Base-by-base conservation (phyloP, 306 rosid genomes). In the Pachyrhizus erosus region DNA sequence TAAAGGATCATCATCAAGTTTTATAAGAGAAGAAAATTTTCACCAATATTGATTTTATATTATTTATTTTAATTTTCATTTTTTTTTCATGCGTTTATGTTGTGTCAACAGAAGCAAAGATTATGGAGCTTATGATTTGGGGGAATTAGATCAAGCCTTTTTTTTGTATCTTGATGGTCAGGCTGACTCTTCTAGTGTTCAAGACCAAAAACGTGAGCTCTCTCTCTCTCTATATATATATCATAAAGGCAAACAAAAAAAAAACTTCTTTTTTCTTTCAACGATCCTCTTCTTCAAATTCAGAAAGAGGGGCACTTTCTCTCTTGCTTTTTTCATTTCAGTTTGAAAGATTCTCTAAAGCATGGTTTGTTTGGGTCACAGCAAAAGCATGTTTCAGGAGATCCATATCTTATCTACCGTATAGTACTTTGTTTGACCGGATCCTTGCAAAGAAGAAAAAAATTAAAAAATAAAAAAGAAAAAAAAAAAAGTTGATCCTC, bases 91-190 rank as follows among this genome's bases (percentile, higher is more conserved):
- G 54, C 23, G 55, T 43, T 66, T 52, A 8, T 52, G 6, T 26
- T 61, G 18, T 79, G 20, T 71, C 2, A 68, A 46, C 77, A 92
- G 98, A 80, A 86, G 85, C 89, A 93, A 91, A 80, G 99, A 93
- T 75, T 79, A 85, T 14, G 96, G 91, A 80, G 87, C 91, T 55
- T 92, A 91, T 89, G 99, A 93, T 88, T 77, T 96, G 87, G 97
- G 96, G 11, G 99, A 96, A 79, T 72, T 96, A 70, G 99, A 96
- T 89, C 99, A 91, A 87, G 98, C 97, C 6, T 93, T 93, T 66
- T 93, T 96, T 83, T 87, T 91, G 31, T 96, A 96, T 78, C 89
- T 93, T 5, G 99, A 96, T 81, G 98, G 96, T 72, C 96, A 91
- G 29, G 89, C 89, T 67, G 89, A 73, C 70, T 73, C 92, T 11